Percentiles rank a stretch among this genome's conserved stretches.
Conservation (phyloP, 371 early-diverging fungal genomes). For the Rhizopus stolonifer region DNA sequence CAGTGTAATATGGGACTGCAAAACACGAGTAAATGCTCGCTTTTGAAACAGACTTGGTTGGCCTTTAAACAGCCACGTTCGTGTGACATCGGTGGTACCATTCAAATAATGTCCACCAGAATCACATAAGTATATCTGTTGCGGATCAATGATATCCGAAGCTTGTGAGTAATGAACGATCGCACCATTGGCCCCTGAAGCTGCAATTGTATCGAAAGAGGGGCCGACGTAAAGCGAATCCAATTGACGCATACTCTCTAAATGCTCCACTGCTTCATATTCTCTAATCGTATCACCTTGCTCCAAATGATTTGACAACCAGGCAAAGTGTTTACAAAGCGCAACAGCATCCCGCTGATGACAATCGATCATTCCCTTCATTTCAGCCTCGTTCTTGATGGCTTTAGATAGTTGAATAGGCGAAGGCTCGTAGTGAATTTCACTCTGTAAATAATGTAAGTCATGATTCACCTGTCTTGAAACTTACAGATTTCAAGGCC, state of each 20-base stretch:
- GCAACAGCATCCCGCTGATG: constrained; percentile 95
- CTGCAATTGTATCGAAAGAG: constrained; percentile 95
- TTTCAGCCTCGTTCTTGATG: constrained; percentile 90
- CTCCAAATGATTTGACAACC: constrained; percentile 85
- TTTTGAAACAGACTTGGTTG: constrained; percentile 82
- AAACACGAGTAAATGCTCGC: constrained; percentile 91
- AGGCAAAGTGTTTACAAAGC: constrained; percentile 88
- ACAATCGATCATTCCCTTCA: constrained; percentile 88
- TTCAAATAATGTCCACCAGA: constrained; percentile 97
- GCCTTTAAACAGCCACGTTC: constrained; percentile 90
- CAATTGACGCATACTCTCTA: constrained; percentile 66
- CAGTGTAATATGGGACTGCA: constrained; percentile 94
- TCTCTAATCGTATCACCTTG: constrained; percentile 57
- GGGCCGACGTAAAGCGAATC: constrained; percentile 59
- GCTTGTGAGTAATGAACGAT: constrained; percentile 93
- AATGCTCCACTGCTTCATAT: constrained; percentile 77
- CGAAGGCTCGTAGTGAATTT: constrained; percentile 37
- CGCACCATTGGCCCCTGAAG: constrained; percentile 91
- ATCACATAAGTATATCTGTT: constrained; percentile 92
- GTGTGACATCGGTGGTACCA: constrained; percentile 98
- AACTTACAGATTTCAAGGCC: constrained; percentile 14
- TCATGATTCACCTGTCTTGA: too few species aligned
- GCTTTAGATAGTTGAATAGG: constrained; percentile 82
- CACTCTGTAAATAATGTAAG: constrained; percentile 31
- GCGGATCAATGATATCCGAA: constrained; percentile 48